A percentile compares a stretch with the other conserved stretches of the same genome.
phyloP scores from a whole-genome alignment of 768 basidiomycete genomes.

The Hygrocybe punicea region DNA sequence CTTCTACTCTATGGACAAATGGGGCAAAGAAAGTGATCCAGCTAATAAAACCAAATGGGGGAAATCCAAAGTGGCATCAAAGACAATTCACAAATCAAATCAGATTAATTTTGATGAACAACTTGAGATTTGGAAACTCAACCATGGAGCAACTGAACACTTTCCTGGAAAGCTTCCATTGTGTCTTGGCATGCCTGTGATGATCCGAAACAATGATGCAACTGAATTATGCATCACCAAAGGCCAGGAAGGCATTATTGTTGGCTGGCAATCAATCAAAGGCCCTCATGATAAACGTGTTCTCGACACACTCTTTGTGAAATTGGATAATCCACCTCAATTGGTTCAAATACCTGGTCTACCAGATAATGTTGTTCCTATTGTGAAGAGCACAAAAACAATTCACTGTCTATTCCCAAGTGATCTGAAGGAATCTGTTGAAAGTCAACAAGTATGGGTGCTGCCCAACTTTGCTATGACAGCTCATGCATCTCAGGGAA shows the following conservation, averaged over 20 bases:
- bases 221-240: constrained; percentile 11
- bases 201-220: constrained; percentile 32
- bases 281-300: constrained; percentile 23
- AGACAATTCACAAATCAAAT: constrained; percentile 4
- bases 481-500: constrained; percentile 28
- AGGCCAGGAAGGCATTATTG: constrained; percentile 30
- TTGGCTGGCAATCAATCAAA: constrained; percentile 19
- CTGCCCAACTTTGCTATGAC: constrained; percentile 28
- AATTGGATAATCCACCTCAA: constrained; percentile 9
- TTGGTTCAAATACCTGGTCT: constrained; percentile 8
- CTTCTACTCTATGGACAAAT: constrained; percentile 13
- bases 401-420: constrained; percentile 13
- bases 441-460: constrained; percentile 23
- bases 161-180: constrained; percentile 28
- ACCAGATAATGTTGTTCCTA: constrained; percentile 15
- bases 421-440: constrained; percentile 12
- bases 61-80: background rate
- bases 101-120: constrained; percentile 12
- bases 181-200: constrained; percentile 34
- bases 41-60: background rate
- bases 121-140: constrained; percentile 21
- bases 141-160: constrained; percentile 23
- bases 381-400: constrained; percentile 1
- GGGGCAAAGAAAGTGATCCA: background rate
- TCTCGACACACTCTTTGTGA: constrained; percentile 11